These are phyloP conservation scores for Mycena filopes DNA, from an alignment of 768 basidiomycete genomes.

Conservation along the genomic window DNA sequence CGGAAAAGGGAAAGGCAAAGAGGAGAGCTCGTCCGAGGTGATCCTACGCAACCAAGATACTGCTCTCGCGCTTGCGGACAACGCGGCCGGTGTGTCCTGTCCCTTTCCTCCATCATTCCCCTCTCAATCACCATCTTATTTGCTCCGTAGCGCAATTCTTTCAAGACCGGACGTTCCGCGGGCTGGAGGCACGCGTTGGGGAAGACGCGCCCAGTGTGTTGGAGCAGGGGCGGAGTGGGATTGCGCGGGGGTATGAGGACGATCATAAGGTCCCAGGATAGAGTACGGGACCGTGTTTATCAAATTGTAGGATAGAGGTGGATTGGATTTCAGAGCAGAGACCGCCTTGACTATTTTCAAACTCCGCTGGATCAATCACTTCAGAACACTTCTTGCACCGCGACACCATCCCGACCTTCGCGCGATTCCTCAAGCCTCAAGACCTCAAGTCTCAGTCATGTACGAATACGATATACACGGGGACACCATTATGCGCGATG, in stretches of 20 bases:
- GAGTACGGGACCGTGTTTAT: no score
- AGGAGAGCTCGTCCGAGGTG: slow-evolving; percentile 51
- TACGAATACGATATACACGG: neutral
- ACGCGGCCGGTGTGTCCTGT: slow-evolving; percentile 74
- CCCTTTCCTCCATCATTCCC: neutral
- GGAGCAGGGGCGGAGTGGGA: slow-evolving; percentile 91
- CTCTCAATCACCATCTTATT: neutral
- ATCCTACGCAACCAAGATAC: slow-evolving; percentile 73
- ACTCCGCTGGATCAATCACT: no score
- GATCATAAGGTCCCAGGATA: no score
- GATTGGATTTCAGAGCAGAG: no score
- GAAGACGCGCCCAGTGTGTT: slow-evolving; percentile 83
- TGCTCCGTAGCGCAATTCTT: slow-evolving; percentile 69
- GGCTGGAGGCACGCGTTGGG: slow-evolving; percentile 81
- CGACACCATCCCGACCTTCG: no score
- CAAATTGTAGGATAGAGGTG: no score
- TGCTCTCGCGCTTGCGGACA: slow-evolving; percentile 67
- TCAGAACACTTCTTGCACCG: no score
- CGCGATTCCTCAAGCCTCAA: no score
- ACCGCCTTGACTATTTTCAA: no score
- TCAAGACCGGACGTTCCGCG: slow-evolving; percentile 78
- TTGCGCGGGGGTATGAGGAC: slow-evolving; percentile 88
- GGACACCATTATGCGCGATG: slow-evolving; percentile 4
- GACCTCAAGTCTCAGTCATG: no score
- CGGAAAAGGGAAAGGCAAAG: slow-evolving; percentile 32